Evolutionary conservation across 2,329 filamentous ascomycete genomes (phyloP).

Genomic region (Ascochyta fabae): DNA sequence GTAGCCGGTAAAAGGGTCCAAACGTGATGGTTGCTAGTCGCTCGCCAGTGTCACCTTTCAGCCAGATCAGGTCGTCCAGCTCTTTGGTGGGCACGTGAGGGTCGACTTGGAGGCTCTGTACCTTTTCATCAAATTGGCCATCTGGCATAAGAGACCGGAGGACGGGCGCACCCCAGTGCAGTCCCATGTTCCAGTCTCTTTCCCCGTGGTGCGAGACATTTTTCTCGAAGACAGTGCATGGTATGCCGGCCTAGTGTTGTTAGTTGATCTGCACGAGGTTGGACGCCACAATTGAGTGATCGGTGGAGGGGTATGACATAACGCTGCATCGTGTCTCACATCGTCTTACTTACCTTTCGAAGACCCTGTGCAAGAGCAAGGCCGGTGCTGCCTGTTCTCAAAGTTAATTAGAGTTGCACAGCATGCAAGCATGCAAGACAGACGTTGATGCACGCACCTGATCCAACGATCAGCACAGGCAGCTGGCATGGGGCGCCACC

Average conservation of each 20-base stretch:
- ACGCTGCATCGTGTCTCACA: constrained; percentile 2
- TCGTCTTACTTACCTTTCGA: constrained; percentile 34
- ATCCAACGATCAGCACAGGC: constrained; percentile 43
- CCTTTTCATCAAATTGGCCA: constrained; percentile 57
- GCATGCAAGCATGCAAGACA: background rate
- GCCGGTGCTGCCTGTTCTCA: constrained; percentile 41
- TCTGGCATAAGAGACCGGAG: constrained; percentile 61
- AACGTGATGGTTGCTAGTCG: constrained; percentile 42
- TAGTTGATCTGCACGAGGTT: constrained; percentile 7
- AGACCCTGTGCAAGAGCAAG: constrained; percentile 48
- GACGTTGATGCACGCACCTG: constrained; percentile 30
- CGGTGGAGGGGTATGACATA: constrained; percentile 1
- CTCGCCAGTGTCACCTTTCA: constrained; percentile 47
- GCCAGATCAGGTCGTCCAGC: constrained; percentile 42
- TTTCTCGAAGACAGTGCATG: constrained; percentile 64
- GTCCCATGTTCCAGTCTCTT: constrained; percentile 68
- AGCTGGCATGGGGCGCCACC: constrained; percentile 2
- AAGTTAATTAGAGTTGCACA: constrained; percentile 17
- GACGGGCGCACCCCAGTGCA: constrained; percentile 66
- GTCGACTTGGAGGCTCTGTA: constrained; percentile 60
- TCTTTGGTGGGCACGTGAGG: constrained; percentile 52
- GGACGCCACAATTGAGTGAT: background rate
- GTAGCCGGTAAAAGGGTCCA: constrained; percentile 46
- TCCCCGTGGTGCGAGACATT: constrained; percentile 54
- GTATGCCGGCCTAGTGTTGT: constrained; percentile 37